Base-by-base conservation (phyloP, 306 rosid genomes). In the Calophaca sinica region DNA sequence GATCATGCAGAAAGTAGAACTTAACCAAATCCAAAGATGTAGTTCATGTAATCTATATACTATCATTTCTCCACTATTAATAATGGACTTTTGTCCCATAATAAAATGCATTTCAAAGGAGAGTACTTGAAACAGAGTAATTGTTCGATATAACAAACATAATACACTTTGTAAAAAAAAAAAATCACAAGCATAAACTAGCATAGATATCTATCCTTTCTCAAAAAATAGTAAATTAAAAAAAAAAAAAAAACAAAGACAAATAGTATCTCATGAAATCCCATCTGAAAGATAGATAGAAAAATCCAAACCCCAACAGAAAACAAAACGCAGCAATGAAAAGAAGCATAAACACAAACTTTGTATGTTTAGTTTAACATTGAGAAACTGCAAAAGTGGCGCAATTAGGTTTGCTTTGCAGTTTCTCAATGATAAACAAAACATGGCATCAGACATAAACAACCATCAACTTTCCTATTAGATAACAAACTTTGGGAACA, bases 401-500 rank as follows among this genome's bases (percentile, higher is more conserved):
- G 26, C 26, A 20, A 0, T 20, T 20, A 20, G 26, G 26, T 20
- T 20, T 20, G n/a, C n/a, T n/a, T n/a, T n/a, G 26, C 26, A 20
- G 26, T 20, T 20, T 20, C 26, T 20, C 26, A 20, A 20, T 20
- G 26, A 20, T 20, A 20, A 20, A 36, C 41, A 5, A 36, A 36
- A 36, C 41, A 36, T 36, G 6, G 41, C 41, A 36, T 36, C 5
- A 28, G 31, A 33, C 10, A 76, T 32, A 42, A 59, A 46, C n/a
- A 79, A 49, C 45, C 32, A 74, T 26, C 52, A 35, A 69, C 7
- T 53, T 8, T 5, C 39, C 62, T 46, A 42, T 9, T 75, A n/a
- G 2, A 52, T 15, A 49, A 32, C 52, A 76, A 52, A 46, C 49
- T 73, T 14, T 33, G 5, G n/a, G 28, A 81, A 77, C 72, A 75